Evolutionary conservation across 2,329 filamentous ascomycete genomes (phyloP), one percentile per base, ranked within the genome.

Genomic region (Penicillium sp.): DNA sequence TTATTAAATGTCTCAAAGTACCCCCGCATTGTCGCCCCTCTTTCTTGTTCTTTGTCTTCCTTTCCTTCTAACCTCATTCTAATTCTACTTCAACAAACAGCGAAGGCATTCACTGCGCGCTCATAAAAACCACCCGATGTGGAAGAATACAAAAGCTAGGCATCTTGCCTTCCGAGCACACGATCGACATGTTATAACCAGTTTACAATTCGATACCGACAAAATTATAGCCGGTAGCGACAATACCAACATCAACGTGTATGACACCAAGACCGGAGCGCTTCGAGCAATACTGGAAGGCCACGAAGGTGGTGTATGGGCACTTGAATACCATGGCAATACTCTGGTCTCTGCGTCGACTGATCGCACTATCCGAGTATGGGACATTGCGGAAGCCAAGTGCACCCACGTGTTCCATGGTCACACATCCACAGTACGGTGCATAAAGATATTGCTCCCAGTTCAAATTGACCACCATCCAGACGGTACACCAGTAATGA

Each of bases 171-270:
- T 99, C 74, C 87, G 90, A 18, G 94, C 94, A 7, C 94, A 99
- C 69, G 90, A 94, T 57, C 86, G 91, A 34, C 92, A 97, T 76
- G 94, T 99, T 59, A 95, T 99, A 48, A 99, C 94, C 14, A 97
- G 94, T 71, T 81, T 99, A 50, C 92, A 97, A 72, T 99, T 99
- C 67, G 94, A 99, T 69, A 89, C 92, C 48, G 92, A 99, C 79
- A 97, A 97, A 76, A 97, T 99, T 64, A 83, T 99, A 64, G 97
- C 94, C 1, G 94, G 94, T 22, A 97, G 93, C 69, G 94, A 99
- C 71, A 94, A 97, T 70, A 96, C 92, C 6, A 87, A 97, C 59
- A 97, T 99, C 66, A 92, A 97, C 66, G 92, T 99, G 32, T 97
- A 97, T 72, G 92, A 97, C 69, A 97, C 93, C 14, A 94, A 94